Percentiles rank a stretch among this genome's conserved stretches.
Conservation (phyloP, 2,329 filamentous ascomycete genomes). For the Xylaria sp. region DNA sequence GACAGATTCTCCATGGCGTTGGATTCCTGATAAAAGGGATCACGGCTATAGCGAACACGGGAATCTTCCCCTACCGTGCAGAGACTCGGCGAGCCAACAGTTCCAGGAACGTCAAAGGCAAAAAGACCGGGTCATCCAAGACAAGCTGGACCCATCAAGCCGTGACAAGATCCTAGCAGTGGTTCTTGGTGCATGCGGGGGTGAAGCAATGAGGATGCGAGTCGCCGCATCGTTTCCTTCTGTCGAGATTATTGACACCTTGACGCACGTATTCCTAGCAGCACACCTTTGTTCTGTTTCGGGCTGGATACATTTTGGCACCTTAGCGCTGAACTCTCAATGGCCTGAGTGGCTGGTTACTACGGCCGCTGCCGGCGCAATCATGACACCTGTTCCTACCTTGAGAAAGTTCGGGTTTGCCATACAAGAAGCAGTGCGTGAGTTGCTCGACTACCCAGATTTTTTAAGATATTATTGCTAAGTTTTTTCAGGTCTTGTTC, state of each 20-base stretch:
- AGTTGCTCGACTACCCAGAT: conserved; percentile 35
- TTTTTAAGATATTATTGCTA: conserved; percentile 21
- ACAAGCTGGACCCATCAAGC: conserved; percentile 58
- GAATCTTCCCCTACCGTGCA: conserved; percentile 56
- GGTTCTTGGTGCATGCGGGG: conserved; percentile 68
- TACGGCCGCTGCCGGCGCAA: conserved; percentile 70
- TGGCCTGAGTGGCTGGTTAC: conserved; percentile 68
- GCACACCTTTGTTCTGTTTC: conserved; percentile 66
- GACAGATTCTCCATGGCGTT: conserved; percentile 63
- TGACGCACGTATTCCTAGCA: conserved; percentile 69
- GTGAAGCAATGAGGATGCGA: conserved; percentile 58
- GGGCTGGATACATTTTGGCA: conserved; percentile 70
- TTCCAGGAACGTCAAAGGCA: conserved; percentile 53
- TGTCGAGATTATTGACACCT: conserved; percentile 60
- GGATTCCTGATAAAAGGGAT: conserved; percentile 58
- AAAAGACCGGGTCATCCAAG: conserved; percentile 54
- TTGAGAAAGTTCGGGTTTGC: conserved; percentile 70
- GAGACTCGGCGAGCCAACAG: conserved; percentile 52
- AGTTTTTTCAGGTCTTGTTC: conserved; percentile 45
- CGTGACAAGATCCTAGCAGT: conserved; percentile 73
- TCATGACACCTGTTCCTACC: conserved; percentile 65
- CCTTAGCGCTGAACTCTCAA: conserved; percentile 65
- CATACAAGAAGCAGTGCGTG: conserved; percentile 62
- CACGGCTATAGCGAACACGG: conserved; percentile 57
- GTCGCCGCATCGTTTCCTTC: conserved; percentile 69